Percentiles rank a stretch among this genome's conserved stretches.
phyloP scores from a whole-genome alignment of 1,284 basidiomycete species.

The Lentinula novae-zelandiae region DNA sequence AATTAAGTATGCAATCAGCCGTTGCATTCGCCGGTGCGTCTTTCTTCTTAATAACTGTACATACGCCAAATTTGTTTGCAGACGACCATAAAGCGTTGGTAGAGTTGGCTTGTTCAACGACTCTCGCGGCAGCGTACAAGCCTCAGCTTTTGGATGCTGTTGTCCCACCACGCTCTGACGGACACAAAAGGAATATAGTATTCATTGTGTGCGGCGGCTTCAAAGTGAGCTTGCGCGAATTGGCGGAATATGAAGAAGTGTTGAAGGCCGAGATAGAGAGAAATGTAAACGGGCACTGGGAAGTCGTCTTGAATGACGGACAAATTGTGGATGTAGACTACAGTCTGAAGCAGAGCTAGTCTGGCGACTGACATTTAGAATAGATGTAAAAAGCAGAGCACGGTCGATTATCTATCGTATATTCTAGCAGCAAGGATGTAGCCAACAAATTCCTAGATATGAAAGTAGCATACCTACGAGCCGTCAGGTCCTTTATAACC shows the following conservation, averaged over 20 bases:
- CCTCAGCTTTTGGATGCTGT: slow-evolving; percentile 49
- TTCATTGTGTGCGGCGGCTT: slow-evolving; percentile 73
- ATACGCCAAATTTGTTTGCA: slow-evolving; percentile 23
- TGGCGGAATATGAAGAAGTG: slow-evolving; percentile 40
- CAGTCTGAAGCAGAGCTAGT: slow-evolving; percentile 16
- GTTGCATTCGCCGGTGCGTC: slow-evolving; percentile 51
- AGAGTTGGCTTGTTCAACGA: slow-evolving; percentile 68
- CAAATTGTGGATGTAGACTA: slow-evolving; percentile 25
- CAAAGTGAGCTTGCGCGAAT: slow-evolving; percentile 56
- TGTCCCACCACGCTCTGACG: slow-evolving; percentile 30
- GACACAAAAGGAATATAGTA: slow-evolving; percentile 39
- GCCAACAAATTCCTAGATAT: neutral
- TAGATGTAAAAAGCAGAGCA: neutral
- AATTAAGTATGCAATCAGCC: slow-evolving; percentile 59
- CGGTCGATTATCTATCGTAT: neutral
- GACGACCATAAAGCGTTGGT: slow-evolving; percentile 73
- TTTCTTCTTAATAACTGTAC: slow-evolving; percentile 1
- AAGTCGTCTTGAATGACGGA: slow-evolving; percentile 34
- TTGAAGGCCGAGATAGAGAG: slow-evolving; percentile 30
- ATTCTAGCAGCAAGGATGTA: neutral
- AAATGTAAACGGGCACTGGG: slow-evolving; percentile 25
- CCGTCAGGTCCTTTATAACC: neutral
- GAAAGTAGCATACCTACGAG: neutral
- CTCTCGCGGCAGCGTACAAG: slow-evolving; percentile 62
- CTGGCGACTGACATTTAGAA: neutral